Base-by-base conservation (phyloP, 306 rosid species). In the Begonia masoniana region DNA sequence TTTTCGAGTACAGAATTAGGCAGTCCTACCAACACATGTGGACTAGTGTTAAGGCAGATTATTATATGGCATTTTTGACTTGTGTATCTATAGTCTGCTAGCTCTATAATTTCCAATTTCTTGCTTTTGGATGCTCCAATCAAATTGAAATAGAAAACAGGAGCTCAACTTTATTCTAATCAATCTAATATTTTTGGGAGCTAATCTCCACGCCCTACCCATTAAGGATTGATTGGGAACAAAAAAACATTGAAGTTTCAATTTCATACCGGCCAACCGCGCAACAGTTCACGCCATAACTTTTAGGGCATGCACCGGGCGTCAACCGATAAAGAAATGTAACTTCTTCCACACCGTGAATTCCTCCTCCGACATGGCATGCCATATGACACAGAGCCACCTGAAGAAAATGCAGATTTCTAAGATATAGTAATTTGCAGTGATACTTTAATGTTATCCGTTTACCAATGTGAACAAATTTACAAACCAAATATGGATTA, bases 201-300 rank as follows among this genome's bases (percentile, higher is more conserved):
- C 39, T 31, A 31, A 31, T 31, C 39, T 31, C 39, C 7, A 5
- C 39, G 1, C 24, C 24, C 4, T n/a, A 21, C 24, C 24, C 24
- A 21, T 21, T 1, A 2, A 31, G 1, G 39, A 7, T 31, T 31
- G 7, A 31, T 31, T 31, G 39, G 4, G 4, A 31, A 31, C n/a
- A 31, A 31, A 31, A 31, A 31, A 5, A 31, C 3, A 4, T 31
- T 0, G 9, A 31, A 31, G 39, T 31, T 19, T 48, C 9, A 63
- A 69, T 53, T 15, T 48, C 77, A 47, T 79, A 86, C 95, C 94
- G 57, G 99, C 99, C 77, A 92, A 59, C 54, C 87, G 88, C 15
- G 99, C 95, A 66, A 92, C 85, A 56, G n/a, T 86, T 86, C 62
- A 86, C 94, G 50, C 94, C 99, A 77, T 86, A 92, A 79, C 99